Evolutionary conservation across 768 basidiomycete species (phyloP), one percentile per base, ranked within the genome.

Genomic region (Boletus bicolor): DNA sequence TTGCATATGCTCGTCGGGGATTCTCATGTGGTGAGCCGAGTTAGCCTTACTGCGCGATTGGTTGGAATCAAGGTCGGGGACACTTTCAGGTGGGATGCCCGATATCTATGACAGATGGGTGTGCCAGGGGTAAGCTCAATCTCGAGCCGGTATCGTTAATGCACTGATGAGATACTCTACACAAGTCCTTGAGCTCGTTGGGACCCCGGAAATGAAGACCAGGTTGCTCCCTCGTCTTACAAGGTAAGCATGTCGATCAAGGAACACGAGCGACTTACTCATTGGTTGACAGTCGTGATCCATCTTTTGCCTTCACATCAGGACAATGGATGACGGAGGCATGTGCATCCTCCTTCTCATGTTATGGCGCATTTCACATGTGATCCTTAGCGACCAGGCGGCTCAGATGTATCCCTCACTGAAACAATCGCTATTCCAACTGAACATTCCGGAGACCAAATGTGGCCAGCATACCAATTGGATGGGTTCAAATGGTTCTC

Each of bases 321-420:
- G 89, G 89, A 0, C 89, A 91, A 70, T 91, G 88, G 88, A 89
- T 89, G 89, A 90, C 89, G 4, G 87, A 90, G 73, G 87, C 79
- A 55, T 5, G 68, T 56, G 6, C 35, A 38, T 26, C 12, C 9
- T 17, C 12, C 15, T 0, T 48, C 12, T 15, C 44, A 44, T 24
- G 21, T 21, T 5, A 15, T 6, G 15, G 6, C 12, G 17, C 21
- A 26, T 6, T 24, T 57, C 28, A 58, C 28, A 34, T 26, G 26
- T 10, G 36, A 39, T 17, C 11, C 30, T 15, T 49, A 86, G 85
- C 79, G 85, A 19, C 80, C 86, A 12, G 88, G 87, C 36, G 86
- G 87, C 3, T 90, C 87, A 10, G 89, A 90, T 62, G 81, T 91
- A 12, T 87, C 86, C 4, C 79, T 82, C 49, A 87, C 85, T 1